Percentiles rank a stretch among this genome's conserved stretches.
phyloP scores from a whole-genome alignment of 345 rosid genomes.

The Rhodamnia rubescens region DNA sequence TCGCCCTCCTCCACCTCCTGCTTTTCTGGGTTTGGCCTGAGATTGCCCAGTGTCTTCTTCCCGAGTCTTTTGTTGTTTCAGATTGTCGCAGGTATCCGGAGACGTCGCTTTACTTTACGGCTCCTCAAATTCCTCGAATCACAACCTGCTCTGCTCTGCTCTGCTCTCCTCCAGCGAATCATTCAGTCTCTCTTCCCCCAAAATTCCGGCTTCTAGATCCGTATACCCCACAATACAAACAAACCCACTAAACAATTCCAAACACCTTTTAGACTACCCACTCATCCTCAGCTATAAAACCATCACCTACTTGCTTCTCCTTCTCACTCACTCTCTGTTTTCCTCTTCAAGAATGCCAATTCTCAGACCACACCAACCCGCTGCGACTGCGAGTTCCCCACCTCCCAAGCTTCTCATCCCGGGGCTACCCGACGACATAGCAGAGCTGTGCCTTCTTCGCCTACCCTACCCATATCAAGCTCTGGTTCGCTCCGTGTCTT shows the following conservation, averaged over 20 bases:
- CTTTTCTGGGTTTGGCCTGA: background rate
- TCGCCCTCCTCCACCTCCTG: background rate
- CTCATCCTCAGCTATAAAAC: background rate
- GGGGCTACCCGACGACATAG: slow-evolving; percentile 59
- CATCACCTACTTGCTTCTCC: background rate
- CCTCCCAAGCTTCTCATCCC: slow-evolving; percentile 39
- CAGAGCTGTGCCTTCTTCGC: slow-evolving; percentile 51
- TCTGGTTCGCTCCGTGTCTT: slow-evolving; percentile 46
- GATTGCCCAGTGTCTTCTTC: background rate
- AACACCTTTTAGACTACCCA: background rate
- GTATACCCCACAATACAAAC: background rate
- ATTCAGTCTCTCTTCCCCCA: background rate
- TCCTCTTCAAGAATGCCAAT: background rate
- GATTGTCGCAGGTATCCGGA: background rate
- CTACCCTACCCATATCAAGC: slow-evolving; percentile 57
- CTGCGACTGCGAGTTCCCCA: background rate
- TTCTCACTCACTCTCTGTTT: background rate
- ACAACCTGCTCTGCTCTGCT: background rate
- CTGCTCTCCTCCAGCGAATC: background rate
- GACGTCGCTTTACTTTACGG: background rate
- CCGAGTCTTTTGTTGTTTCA: background rate
- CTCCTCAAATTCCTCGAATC: background rate
- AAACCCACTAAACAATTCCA: background rate
- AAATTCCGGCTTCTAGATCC: background rate
- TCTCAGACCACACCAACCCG: background rate